These are phyloP conservation scores for Besnoitia besnoiti DNA, from an alignment of 169 alveolate genomes.

Conservation along the genomic window DNA sequence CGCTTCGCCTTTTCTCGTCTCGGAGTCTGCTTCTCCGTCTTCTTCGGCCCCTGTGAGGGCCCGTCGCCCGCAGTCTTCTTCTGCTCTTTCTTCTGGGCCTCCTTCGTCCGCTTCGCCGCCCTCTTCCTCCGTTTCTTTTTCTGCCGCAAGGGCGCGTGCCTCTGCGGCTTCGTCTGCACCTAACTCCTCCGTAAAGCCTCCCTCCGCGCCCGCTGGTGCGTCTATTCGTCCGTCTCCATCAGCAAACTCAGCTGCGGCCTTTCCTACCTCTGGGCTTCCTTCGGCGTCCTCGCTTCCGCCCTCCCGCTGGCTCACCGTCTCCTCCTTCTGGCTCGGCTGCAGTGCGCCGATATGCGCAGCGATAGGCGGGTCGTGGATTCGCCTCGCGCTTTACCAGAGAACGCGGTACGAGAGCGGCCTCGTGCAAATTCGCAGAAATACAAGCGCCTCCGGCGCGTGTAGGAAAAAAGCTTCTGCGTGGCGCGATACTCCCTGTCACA, in stretches of 20 bases:
- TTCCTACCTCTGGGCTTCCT: neutral
- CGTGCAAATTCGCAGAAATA: no score
- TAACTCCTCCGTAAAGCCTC: no score
- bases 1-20: no score
- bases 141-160: neutral
- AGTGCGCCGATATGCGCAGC: neutral
- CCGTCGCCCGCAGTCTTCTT: no score
- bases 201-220: neutral
- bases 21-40: neutral
- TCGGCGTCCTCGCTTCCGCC: neutral
- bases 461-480: no score
- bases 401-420: no score
- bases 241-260: neutral
- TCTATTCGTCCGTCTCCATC: neutral
- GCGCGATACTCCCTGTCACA: no score
- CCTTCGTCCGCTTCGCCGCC: neutral
- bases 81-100: neutral
- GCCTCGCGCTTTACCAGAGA: conserved; percentile 3
- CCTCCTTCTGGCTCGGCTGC: conserved; percentile 21
- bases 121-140: neutral
- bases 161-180: neutral
- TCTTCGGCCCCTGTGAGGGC: no score
- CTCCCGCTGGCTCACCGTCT: neutral
- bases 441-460: no score
- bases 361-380: neutral